Base-by-base conservation (phyloP, 129 eudicot species). In the Arctium lappa region DNA sequence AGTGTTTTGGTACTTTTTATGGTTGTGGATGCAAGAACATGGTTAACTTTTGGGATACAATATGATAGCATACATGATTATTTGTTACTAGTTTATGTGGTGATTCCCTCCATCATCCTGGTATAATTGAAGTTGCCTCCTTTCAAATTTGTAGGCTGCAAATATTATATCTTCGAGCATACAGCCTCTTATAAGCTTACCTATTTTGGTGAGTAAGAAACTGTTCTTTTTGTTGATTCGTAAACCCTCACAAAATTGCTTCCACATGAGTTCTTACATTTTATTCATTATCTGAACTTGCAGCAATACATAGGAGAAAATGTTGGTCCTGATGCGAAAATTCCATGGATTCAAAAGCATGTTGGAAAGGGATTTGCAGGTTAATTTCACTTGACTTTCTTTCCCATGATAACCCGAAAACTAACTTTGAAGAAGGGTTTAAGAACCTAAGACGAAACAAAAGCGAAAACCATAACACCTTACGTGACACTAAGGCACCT, bases 161-260 rank as follows among this genome's bases (percentile, higher is more conserved):
- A 93, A 84, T 81, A 86, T 93, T 77, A 91, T 93, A 32, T 69
- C 90, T 71, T 91, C 97, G 27, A 88, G 89, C 82, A 89, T 89
- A 79, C 97, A 93, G 69, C 95, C 97, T 86, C 90, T 91, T 75
- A 87, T 85, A 79, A 89, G 81, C 80, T 5, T 87, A 31, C 39
- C 88, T 46, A 30, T 91, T 16, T 68, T 88, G 93, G 95, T 93
- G 46, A 80, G 88, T 77, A 22, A 53, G n/a, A 53, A 72, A 34
- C 12, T 29, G 9, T 39, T 42, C 2, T 6, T 72, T 5, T 56
- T 36, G 32, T 56, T 70, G 2, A 40, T 75, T 46, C 7, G 38
- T 69, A 37, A 72, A 8, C 40, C 7, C 3, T 75, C 76, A 50
- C 29, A 77, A 62, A 32, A n/a, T 31, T 63, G 11, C 12, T 22